Base-by-base conservation (phyloP, 306 rosid species). In the Inga leiocalycina region DNA sequence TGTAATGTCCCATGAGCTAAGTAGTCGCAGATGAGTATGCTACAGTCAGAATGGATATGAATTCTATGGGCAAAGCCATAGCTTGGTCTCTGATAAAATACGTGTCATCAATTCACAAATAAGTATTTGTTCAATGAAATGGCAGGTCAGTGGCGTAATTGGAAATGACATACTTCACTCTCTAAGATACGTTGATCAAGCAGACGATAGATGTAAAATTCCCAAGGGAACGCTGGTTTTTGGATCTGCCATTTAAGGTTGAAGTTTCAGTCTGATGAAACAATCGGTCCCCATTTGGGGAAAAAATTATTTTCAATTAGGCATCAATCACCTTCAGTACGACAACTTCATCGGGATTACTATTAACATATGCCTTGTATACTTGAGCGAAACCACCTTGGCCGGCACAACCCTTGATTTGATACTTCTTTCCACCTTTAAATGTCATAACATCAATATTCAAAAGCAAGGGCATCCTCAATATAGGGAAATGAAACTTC, bases 361-460 rank as follows among this genome's bases (percentile, higher is more conserved):
- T 76, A 85, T 89, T 71, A 78, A 82, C 88, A 79, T 82, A 84
- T 83, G 97, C 98, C 89, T 88, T 96, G 76, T 90, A 93, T 35
- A 96, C 98, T 89, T 91, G 93, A 75, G 98, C 98, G 88, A 96
- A 96, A 79, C 97, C 97, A 22, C 98, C 99, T 74, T 87, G 92
- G 72, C 98, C 99, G 20, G 99, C 97, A 79, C 94, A 92, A 39
- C 98, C 98, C 86, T 85, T 96, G 84, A 96, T 92, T 86, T 91
- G 96, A 83, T 96, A 93, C 89, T 92, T 96, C 75, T 44, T 91
- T 79, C 98, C 93, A 81, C 99, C 98, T 96, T 82, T 70, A 83
- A 64, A 85, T 75, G 41, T 74, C 82, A 88, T n/a, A 52, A 84
- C 35, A 72, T 69, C 71, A 56, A 77, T 62, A 84, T 79, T 71